A percentile compares a stretch with the other conserved stretches of the same genome.
phyloP scores from a whole-genome alignment of 2,329 filamentous ascomycete genomes.

The Hypoxylon sp. region DNA sequence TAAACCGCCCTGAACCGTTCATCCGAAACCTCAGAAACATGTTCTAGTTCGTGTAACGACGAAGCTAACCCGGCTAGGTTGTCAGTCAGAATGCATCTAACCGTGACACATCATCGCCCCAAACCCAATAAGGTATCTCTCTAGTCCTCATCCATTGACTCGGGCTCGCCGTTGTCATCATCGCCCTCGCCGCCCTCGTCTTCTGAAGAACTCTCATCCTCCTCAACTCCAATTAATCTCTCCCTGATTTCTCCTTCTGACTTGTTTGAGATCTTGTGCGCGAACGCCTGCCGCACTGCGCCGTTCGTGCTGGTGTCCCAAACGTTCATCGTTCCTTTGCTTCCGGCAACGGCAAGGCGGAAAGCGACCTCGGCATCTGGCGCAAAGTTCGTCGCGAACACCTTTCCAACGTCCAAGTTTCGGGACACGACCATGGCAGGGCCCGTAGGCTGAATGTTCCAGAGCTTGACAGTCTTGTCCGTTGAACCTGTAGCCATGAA shows the following conservation, averaged over 20 bases:
- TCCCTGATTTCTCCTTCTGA: conserved; percentile 77
- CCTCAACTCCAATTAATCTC: conserved; percentile 80
- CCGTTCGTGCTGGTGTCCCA: conserved; percentile 98
- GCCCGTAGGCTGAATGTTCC: conserved; percentile 86
- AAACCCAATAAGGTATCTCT: conserved; percentile 21
- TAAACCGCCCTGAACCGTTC: conserved; percentile 23
- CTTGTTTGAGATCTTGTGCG: conserved; percentile 72
- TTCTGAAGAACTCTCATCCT: conserved; percentile 71
- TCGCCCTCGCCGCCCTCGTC: conserved; percentile 63
- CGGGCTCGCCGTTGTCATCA: conserved; percentile 57
- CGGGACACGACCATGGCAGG: conserved; percentile 92
- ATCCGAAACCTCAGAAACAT: conserved; percentile 35
- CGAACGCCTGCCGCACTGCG: conserved; percentile 87
- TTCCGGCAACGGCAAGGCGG: conserved; percentile 91
- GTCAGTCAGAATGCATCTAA: conserved; percentile 41
- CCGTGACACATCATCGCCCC: conserved; percentile 35
- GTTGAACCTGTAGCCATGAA: conserved; percentile 94
- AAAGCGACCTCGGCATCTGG: conserved; percentile 93
- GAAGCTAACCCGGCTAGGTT: conserved; percentile 5
- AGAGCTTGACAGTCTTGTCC: conserved; percentile 96
- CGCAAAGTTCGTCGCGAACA: conserved; percentile 92
- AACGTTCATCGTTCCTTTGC: conserved; percentile 91
- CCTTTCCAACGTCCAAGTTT: conserved; percentile 93
- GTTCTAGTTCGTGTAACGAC: conserved; percentile 27
- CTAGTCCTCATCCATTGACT: conserved; percentile 72